These are phyloP conservation scores for Lojkania enalia DNA, from an alignment of 2,329 filamentous ascomycete genomes.

Conservation along the genomic window DNA sequence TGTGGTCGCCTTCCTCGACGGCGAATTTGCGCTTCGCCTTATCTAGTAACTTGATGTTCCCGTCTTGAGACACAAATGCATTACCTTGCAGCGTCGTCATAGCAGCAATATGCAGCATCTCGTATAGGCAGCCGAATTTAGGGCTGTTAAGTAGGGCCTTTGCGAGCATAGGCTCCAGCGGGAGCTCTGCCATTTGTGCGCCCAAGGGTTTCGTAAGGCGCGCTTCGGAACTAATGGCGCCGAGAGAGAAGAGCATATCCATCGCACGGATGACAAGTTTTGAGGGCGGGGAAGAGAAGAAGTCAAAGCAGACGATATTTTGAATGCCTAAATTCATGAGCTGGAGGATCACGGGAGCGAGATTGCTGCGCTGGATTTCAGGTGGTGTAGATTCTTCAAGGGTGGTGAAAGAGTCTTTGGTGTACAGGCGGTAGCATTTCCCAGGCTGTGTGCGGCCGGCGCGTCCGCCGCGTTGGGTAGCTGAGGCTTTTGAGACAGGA, in stretches of 20 bases:
- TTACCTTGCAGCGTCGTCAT: conserved; percentile 87
- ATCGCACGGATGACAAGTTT: conserved; percentile 83
- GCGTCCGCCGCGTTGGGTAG: conserved; percentile 86
- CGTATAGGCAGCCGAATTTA: conserved; percentile 76
- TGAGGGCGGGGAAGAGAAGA: conserved; percentile 81
- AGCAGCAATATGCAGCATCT: conserved; percentile 88
- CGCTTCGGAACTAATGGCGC: conserved; percentile 84
- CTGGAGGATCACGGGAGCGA: conserved; percentile 85
- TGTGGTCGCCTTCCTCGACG: conserved; percentile 88
- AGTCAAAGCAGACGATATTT: conserved; percentile 89
- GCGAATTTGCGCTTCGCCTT: conserved; percentile 79
- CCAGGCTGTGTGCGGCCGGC: conserved; percentile 87
- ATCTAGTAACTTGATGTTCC: conserved; percentile 75
- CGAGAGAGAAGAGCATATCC: conserved; percentile 83
- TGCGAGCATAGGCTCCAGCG: conserved; percentile 93
- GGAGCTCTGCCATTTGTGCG: conserved; percentile 86
- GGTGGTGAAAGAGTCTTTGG: conserved; percentile 68
- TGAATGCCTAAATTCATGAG: conserved; percentile 95
- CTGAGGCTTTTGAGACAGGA: conserved; percentile 85
- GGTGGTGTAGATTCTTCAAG: conserved; percentile 77
- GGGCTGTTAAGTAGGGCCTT: conserved; percentile 79
- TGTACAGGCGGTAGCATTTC: conserved; percentile 93
- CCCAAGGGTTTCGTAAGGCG: conserved; percentile 90
- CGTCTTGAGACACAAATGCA: conserved; percentile 81
- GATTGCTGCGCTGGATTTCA: conserved; percentile 89